Evolutionary conservation across 2,329 filamentous ascomycete species (phyloP).

Genomic region (Colletotrichum gloeosporioides): DNA sequence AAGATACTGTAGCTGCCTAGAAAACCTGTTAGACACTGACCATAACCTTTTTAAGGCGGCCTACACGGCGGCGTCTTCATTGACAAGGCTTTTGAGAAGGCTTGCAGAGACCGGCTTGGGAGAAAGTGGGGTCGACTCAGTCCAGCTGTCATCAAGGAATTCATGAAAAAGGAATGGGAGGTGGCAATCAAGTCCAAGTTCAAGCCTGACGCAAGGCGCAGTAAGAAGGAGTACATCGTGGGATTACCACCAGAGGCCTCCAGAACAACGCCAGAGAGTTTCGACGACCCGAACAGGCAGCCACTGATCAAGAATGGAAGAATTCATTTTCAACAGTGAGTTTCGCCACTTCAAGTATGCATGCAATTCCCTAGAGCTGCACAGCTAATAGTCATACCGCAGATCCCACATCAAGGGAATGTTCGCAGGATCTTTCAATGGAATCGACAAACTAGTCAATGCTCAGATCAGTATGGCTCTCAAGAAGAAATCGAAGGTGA

Average conservation of each 20-base stretch:
- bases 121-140: no score
- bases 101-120: not conserved
- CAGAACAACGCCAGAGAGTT: no score
- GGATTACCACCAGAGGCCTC: no score
- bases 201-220: no score
- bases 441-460: not conserved
- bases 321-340: not conserved
- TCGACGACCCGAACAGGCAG: not conserved
- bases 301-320: not conserved
- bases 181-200: no score
- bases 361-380: not conserved
- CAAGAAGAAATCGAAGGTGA: not conserved
- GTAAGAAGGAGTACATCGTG: no score
- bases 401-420: not conserved
- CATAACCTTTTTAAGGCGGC: fast-evolving
- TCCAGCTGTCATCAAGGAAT: no score
- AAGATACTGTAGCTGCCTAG: not conserved
- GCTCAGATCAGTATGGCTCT: fast-evolving
- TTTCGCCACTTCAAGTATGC: not conserved
- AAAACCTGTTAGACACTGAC: not conserved
- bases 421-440: not conserved
- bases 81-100: not conserved
- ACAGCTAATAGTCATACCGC: not conserved
- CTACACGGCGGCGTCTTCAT: not conserved
- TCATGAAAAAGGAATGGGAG: no score